Conservation (phyloP, 2,329 filamentous ascomycete species). For the Exophiala alcalophila region DNA sequence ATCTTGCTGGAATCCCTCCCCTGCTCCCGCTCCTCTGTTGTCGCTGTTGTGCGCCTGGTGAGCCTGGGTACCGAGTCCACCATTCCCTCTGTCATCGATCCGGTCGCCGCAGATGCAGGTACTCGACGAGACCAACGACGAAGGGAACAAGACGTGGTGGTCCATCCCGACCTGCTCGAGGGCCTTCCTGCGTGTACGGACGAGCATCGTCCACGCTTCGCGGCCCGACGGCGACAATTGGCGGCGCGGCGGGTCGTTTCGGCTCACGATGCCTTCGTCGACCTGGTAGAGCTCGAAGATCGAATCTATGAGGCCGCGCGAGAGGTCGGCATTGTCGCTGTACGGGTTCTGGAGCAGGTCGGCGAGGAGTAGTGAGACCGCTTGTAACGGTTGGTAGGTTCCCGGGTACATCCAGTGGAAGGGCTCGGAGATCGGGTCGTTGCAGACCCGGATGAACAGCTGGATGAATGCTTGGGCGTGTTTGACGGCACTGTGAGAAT, state of each 20-base stretch:
- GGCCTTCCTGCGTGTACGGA: constrained; percentile 18
- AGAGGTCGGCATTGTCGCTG: constrained; percentile 26
- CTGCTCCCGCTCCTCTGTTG: too few species aligned
- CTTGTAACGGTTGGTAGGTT: constrained; percentile 30
- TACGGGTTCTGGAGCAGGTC: constrained; percentile 27
- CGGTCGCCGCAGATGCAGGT: constrained; percentile 25
- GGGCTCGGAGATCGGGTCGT: constrained; percentile 23
- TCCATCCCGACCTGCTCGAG: constrained; percentile 24
- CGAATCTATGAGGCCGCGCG: constrained; percentile 25
- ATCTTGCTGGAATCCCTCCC: constrained; percentile 1
- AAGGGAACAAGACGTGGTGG: constrained; percentile 25
- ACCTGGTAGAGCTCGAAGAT: constrained; percentile 29
- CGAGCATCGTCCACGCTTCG: constrained; percentile 26
- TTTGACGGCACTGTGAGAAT: constrained; percentile 25
- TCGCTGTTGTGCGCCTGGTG: not conserved
- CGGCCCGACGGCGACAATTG: constrained; percentile 23
- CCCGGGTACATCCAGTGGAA: constrained; percentile 32
- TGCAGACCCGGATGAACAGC: constrained; percentile 29
- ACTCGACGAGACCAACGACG: constrained; percentile 12
- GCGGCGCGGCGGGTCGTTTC: constrained; percentile 18
- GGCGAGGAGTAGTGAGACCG: constrained; percentile 25
- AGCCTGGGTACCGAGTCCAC: not conserved
- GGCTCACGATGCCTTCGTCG: constrained; percentile 25
- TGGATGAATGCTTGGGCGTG: constrained; percentile 30
- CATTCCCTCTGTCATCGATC: not conserved